Conservation (phyloP, 129 eudicot species). For the Centella asiatica region DNA sequence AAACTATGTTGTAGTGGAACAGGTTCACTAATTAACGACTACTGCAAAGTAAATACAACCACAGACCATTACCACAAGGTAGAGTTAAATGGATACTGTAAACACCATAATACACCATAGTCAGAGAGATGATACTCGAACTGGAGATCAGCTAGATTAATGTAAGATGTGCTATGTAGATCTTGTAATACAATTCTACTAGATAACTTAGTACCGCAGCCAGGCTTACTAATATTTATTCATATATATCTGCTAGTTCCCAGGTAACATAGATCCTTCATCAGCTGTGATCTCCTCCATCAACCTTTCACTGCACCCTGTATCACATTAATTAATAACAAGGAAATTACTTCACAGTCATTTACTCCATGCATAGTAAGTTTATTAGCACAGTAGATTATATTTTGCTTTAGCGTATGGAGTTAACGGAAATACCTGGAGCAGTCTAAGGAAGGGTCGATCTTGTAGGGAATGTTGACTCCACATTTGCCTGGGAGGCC, state of each 20-base stretch:
- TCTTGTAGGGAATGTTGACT: slow-evolving; percentile 43
- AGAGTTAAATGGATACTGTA: background rate
- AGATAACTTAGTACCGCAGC: background rate
- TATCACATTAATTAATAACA: background rate
- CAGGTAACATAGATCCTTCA: background rate
- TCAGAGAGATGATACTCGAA: too few relatives aligned
- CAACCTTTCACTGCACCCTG: slow-evolving; percentile 20
- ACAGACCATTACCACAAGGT: background rate
- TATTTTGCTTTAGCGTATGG: slow-evolving; percentile 2
- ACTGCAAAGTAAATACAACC: background rate
- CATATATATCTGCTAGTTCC: too few relatives aligned
- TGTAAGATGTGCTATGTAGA: too few relatives aligned
- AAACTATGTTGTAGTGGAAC: too few relatives aligned
- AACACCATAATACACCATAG: background rate
- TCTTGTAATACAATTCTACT: too few relatives aligned
- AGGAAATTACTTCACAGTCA: background rate
- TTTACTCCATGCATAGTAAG: too few relatives aligned
- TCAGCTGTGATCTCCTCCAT: background rate
- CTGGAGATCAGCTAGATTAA: too few relatives aligned
- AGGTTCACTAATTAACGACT: background rate
- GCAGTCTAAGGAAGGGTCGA: slow-evolving; percentile 46
- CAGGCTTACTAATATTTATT: background rate
- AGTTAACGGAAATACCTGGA: slow-evolving; percentile 27
- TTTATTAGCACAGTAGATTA: too few relatives aligned
- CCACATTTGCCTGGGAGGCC: slow-evolving; percentile 37